Evolutionary conservation across 345 rosid species (phyloP).

Genomic region (Isatis tinctoria): DNA sequence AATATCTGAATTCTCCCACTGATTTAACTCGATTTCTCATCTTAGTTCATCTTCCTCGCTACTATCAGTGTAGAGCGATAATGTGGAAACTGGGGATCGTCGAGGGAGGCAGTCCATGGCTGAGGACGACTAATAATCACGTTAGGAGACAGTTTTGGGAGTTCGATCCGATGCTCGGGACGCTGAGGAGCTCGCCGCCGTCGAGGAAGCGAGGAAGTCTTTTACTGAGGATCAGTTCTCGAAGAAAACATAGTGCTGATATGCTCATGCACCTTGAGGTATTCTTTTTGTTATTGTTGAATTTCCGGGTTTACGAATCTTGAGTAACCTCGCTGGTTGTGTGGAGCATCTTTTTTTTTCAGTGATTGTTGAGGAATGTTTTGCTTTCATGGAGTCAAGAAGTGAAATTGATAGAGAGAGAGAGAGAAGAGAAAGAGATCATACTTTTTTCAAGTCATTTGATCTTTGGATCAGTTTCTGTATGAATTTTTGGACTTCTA

Average conservation of each 20-base stretch:
- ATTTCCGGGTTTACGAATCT: neutral
- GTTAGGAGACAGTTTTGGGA: conserved; percentile 87
- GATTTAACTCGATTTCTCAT: neutral
- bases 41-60: neutral
- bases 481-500: too few species aligned
- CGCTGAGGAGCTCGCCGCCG: conserved; percentile 54
- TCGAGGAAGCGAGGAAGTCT: conserved; percentile 55
- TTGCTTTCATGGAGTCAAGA: neutral
- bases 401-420: neutral
- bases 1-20: neutral
- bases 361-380: neutral
- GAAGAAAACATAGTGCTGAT: conserved; percentile 81
- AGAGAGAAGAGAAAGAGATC: neutral
- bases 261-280: conserved; percentile 89
- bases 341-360: neutral
- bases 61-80: neutral
- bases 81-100: conserved; percentile 95
- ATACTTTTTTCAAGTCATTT: too few species aligned
- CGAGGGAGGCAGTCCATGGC: conserved; percentile 77
- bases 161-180: conserved; percentile 64
- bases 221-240: conserved; percentile 54
- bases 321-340: neutral
- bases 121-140: conserved; percentile 60
- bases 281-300: neutral
- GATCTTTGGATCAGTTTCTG: too few species aligned